phyloP scores from a whole-genome alignment of 805 yeast genomes.

The Sugiyamaella valdiviana region DNA sequence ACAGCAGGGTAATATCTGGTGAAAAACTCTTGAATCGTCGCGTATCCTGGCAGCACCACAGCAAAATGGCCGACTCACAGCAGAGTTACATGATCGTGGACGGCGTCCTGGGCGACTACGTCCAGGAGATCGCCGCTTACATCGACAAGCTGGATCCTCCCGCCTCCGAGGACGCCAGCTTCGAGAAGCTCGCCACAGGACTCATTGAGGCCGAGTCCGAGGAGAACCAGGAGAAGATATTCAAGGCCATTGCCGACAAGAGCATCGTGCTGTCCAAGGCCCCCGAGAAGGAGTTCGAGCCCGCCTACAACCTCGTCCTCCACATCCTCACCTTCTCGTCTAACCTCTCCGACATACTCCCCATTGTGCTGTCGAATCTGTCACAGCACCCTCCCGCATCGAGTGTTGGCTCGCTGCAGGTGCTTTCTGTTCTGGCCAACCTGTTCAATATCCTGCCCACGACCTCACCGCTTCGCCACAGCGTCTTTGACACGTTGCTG shows the following conservation, averaged over 20 bases:
- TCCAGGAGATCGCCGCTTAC: constrained; percentile 32
- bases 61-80: constrained; percentile 11
- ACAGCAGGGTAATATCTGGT: not conserved
- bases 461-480: constrained; percentile 25
- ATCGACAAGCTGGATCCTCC: constrained; percentile 31
- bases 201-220: constrained; percentile 23
- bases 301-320: constrained; percentile 34
- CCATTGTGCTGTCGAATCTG: constrained; percentile 28
- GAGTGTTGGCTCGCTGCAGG: constrained; percentile 26
- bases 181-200: constrained; percentile 17
- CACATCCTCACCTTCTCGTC: constrained; percentile 32
- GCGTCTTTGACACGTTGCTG: constrained; percentile 31
- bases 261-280: constrained; percentile 26
- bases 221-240: constrained; percentile 25
- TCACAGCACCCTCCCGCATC: constrained; percentile 21
- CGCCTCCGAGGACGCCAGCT: constrained; percentile 17
- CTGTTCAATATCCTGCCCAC: constrained; percentile 35
- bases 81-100: constrained; percentile 33
- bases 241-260: constrained; percentile 29
- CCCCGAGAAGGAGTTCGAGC: constrained; percentile 35
- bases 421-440: constrained; percentile 33
- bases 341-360: constrained; percentile 28
- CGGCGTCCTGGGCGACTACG: constrained; percentile 33
- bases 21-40: not conserved
- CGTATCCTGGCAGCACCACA: not conserved